These are phyloP conservation scores for Rutidosis leptorrhynchoides DNA, from an alignment of 129 eudicot genomes.

Conservation along the genomic window DNA sequence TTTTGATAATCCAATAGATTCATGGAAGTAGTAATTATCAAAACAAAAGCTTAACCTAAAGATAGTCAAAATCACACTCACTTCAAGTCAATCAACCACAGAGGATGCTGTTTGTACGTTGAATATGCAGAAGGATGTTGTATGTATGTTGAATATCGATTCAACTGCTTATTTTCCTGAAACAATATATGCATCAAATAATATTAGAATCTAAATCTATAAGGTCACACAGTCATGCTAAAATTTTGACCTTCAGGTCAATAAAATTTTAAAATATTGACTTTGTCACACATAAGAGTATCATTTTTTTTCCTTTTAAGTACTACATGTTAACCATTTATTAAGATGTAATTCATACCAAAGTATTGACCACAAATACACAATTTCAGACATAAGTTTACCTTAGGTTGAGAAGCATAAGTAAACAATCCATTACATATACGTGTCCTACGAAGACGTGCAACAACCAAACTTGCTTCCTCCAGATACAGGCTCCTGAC, in stretches of 20 bases:
- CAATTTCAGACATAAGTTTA: constrained; percentile 7
- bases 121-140: constrained; percentile 1
- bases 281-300: neutral
- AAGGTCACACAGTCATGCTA: neutral
- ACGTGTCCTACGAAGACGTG: constrained; percentile 38
- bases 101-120: constrained; percentile 1
- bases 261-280: neutral
- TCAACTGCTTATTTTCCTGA: constrained; percentile 8
- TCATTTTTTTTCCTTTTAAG: neutral
- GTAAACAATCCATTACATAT: neutral
- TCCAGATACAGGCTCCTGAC: constrained; percentile 45
- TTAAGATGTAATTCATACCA: neutral
- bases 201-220: neutral
- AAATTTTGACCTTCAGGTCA: neutral
- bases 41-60: neutral
- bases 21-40: constrained; percentile 11
- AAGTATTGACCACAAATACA: neutral
- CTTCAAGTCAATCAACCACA: neutral
- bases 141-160: neutral
- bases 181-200: neutral
- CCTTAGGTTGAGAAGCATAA: constrained; percentile 18
- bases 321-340: neutral
- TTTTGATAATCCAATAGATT: neutral
- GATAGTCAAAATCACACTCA: neutral
- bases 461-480: constrained; percentile 57